Evolutionary conservation across 1,284 basidiomycete species (phyloP).

Genomic region (Peniophora sp.): DNA sequence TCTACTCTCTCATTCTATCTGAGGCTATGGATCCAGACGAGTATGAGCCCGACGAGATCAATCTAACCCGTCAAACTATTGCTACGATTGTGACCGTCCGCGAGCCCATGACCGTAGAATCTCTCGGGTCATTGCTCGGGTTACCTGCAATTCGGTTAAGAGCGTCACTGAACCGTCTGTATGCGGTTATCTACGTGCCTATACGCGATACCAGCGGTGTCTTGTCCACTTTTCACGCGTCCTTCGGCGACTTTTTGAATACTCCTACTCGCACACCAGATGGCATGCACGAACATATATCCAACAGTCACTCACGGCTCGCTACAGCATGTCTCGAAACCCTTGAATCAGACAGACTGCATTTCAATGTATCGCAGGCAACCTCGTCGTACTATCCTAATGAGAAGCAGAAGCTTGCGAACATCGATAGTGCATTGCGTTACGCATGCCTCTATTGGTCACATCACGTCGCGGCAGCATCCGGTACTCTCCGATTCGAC

Average conservation of each 20-base stretch:
- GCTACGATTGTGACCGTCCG: background rate
- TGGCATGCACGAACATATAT: background rate
- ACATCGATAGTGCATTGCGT: background rate
- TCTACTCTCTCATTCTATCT: background rate
- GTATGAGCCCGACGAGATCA: background rate
- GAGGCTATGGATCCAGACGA: background rate
- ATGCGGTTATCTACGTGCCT: background rate
- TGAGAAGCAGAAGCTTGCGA: background rate
- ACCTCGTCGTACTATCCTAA: background rate
- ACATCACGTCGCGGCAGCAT: background rate
- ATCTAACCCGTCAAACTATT: background rate
- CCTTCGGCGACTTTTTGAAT: background rate
- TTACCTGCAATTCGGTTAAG: background rate
- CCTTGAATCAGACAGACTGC: background rate
- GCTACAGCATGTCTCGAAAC: background rate
- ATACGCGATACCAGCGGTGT: background rate
- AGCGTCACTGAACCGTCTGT: background rate
- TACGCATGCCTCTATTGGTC: background rate
- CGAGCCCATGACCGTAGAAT: background rate
- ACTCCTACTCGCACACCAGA: background rate
- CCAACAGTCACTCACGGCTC: background rate
- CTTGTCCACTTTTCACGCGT: background rate
- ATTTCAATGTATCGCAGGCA: background rate
- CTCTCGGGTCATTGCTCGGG: background rate
- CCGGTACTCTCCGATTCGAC: background rate